Percentiles rank a stretch among this genome's conserved stretches.
phyloP scores from a whole-genome alignment of 2,329 filamentous ascomycete genomes.

The Pseudocercospora vitis region DNA sequence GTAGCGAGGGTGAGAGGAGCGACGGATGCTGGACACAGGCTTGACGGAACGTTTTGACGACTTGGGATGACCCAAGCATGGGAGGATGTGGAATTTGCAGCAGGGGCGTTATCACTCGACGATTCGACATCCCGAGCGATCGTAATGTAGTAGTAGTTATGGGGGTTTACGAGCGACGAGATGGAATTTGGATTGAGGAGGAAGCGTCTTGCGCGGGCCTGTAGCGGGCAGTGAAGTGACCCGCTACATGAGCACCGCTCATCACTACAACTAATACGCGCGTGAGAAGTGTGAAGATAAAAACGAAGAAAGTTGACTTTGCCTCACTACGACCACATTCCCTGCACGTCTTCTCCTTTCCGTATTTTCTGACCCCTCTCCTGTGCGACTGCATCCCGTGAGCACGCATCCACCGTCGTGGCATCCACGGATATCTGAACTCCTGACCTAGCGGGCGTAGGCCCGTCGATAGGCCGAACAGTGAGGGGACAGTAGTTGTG shows the following conservation, averaged over 20 bases:
- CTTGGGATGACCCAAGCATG: background rate
- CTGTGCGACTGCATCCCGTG: too few species aligned
- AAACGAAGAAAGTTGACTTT: background rate
- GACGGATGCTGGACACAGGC: background rate
- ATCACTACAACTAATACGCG: constrained; percentile 1
- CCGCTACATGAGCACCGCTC: background rate
- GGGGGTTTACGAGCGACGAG: constrained; percentile 4
- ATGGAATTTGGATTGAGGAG: constrained; percentile 1
- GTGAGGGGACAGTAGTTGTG: background rate
- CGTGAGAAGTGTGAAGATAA: constrained; percentile 11
- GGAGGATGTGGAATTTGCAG: constrained; percentile 2
- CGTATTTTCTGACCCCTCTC: too few species aligned
- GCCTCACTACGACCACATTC: background rate
- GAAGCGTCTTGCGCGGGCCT: background rate
- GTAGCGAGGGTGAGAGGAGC: background rate
- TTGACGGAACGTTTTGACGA: background rate
- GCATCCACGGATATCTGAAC: too few species aligned
- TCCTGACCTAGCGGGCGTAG: too few species aligned
- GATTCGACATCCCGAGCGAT: background rate
- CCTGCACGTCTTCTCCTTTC: background rate
- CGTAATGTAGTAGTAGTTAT: constrained; percentile 4
- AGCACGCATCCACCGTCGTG: too few species aligned
- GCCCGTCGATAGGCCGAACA: too few species aligned
- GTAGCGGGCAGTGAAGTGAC: background rate
- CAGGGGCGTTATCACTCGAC: background rate